Conservation (phyloP, 495 filamentous ascomycete genomes). For the Glutinoglossum americanum region DNA sequence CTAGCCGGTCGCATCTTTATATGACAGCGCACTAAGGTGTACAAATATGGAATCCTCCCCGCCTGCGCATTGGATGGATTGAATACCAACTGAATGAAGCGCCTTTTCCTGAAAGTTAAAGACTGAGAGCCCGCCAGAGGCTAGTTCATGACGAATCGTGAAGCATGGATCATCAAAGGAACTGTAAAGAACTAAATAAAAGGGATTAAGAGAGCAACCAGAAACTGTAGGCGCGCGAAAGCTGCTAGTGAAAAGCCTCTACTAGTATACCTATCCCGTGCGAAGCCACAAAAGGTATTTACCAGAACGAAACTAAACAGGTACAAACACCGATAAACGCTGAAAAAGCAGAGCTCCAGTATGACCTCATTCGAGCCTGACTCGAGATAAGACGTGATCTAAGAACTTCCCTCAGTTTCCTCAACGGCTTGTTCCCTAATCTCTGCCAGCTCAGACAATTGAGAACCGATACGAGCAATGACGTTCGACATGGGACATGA, state of each 20-base stretch:
- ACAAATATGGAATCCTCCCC: background rate
- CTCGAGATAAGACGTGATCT: background rate
- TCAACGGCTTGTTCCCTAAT: background rate
- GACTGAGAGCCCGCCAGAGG: background rate
- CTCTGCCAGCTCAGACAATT: background rate
- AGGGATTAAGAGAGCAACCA: background rate
- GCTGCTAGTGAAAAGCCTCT: background rate
- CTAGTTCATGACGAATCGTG: background rate
- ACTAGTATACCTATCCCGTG: background rate
- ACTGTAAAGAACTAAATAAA: background rate
- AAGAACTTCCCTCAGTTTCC: too few species aligned
- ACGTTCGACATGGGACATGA: slow-evolving; percentile 31
- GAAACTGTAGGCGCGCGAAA: background rate
- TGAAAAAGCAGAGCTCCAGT: too few species aligned
- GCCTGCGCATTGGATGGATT: background rate
- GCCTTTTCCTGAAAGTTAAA: background rate
- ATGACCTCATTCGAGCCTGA: background rate
- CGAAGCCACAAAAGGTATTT: background rate
- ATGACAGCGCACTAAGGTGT: background rate
- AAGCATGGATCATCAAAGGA: background rate
- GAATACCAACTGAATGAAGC: too few species aligned
- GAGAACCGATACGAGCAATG: slow-evolving; percentile 19
- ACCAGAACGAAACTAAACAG: background rate
- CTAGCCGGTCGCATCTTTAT: background rate
- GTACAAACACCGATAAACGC: too few species aligned